Evolutionary conservation across 139 green algal genomes (phyloP), one percentile per base, ranked within the genome.

Genomic region (Dunaliella sp.): DNA sequence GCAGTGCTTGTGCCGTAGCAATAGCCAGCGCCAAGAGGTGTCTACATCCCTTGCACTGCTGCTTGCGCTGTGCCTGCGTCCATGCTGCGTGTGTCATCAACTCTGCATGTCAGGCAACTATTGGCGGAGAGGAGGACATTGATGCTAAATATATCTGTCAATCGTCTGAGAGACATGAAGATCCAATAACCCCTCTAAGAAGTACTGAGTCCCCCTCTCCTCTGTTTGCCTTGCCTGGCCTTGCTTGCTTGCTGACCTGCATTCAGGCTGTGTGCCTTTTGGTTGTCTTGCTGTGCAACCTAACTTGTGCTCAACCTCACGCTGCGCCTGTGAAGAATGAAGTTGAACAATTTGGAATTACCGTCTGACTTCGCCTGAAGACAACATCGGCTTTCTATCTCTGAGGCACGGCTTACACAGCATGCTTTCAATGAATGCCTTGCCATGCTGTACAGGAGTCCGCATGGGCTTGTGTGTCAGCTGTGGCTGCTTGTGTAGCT

Each of bases 131-230:
- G 31, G 81, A 85, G 35, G 58, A 59, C 33, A 2, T 65, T 65
- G 48, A 65, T 65, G 48, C 48, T 65, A 65, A 65, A 59, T 24
- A 59, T 85, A 85, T 85, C 81, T 85, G 81, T 85, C 81, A 85
- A 85, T 85, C 81, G 24, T 79, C 81, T 77, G 81, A 85, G n/a
- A 21, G n/a, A 16, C 33, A 59, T 78, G 81, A 85, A 30, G 59
- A 79, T 80, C 32, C 81, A 84, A 59, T 78, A 75, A 84, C 38
- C 58, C 81, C 81, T 85, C 81, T 85, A 85, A 85, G 81, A 85
- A 85, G 81, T 85, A 77, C 81, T 85, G 81, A 85, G 81, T 65
- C 48, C 48, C 16, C 48, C 48, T 65, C 48, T 65, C 28, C 58
- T 16, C 32, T 59, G 35, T 35, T 72, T 72, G 36, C 25, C 35